Percentiles rank a stretch among this genome's conserved stretches.
phyloP scores from a whole-genome alignment of 2,329 filamentous ascomycete species.

The Curvularia sp. region DNA sequence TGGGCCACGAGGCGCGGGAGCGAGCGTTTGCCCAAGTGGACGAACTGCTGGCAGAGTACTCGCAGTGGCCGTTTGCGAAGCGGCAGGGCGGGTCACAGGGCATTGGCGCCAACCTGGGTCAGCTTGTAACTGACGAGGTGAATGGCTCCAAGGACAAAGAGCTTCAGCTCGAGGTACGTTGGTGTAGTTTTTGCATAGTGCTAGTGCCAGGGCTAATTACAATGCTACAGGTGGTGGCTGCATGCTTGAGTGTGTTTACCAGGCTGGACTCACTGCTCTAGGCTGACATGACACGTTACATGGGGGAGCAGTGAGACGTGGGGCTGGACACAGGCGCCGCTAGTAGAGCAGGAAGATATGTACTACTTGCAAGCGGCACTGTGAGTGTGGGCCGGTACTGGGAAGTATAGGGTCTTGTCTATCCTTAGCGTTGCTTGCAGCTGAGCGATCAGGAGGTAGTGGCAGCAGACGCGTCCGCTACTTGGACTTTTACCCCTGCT shows the following conservation, averaged over 20 bases:
- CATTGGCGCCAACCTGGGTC: slow-evolving; percentile 89
- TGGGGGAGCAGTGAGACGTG: slow-evolving; percentile 17
- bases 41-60: slow-evolving; percentile 93
- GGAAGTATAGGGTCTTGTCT: slow-evolving; percentile 24
- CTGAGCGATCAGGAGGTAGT: slow-evolving; percentile 27
- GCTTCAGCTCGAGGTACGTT: slow-evolving; percentile 86
- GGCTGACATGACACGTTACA: slow-evolving; percentile 23
- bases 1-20: slow-evolving; percentile 93
- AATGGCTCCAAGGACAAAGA: slow-evolving; percentile 90
- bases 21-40: slow-evolving; percentile 96
- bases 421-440: slow-evolving; percentile 40
- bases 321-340: slow-evolving; percentile 12
- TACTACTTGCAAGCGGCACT: slow-evolving; percentile 13
- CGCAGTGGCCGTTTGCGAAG: slow-evolving; percentile 94
- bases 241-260: slow-evolving; percentile 96
- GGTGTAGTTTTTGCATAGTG: neutral
- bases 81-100: slow-evolving; percentile 77
- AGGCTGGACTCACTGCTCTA: slow-evolving; percentile 94
- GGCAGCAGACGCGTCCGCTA: slow-evolving; percentile 9
- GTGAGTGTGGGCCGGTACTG: slow-evolving; percentile 9
- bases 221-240: slow-evolving; percentile 73
- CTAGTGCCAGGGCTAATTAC: slow-evolving; percentile 29
- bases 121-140: slow-evolving; percentile 86
- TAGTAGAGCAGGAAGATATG: slow-evolving; percentile 15
- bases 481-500: neutral